Conservation (phyloP, 2,329 filamentous ascomycete species). For the Dissoconium aciculare region DNA sequence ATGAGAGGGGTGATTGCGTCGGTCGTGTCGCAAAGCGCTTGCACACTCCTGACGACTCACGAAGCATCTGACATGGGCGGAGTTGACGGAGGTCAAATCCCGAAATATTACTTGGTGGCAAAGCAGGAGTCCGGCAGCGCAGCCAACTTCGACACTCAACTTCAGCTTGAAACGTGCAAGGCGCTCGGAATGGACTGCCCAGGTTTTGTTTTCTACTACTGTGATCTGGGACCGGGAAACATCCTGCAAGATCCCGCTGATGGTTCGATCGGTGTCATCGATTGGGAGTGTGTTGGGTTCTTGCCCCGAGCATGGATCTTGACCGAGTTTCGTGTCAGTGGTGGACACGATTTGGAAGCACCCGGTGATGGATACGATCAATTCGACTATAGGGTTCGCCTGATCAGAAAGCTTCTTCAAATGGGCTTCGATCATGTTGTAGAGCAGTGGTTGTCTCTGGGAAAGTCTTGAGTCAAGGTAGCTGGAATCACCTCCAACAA, state of each 20-base stretch:
- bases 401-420: too few species aligned
- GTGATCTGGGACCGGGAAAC: conserved; percentile 2
- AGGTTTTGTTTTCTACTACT: conserved; percentile 1
- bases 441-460: too few species aligned
- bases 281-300: conserved; percentile 4
- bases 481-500: too few species aligned
- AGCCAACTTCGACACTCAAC: conserved; percentile 1
- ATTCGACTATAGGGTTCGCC: too few species aligned
- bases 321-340: conserved; percentile 1
- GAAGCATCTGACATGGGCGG: not conserved
- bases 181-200: conserved; percentile 3
- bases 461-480: too few species aligned
- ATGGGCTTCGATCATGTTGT: too few species aligned
- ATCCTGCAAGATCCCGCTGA: not conserved
- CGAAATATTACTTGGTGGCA: not conserved
- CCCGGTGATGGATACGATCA: too few species aligned
- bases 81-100: conserved; percentile 2
- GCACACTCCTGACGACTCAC: conserved; percentile 1
- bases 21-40: not conserved
- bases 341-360: conserved; percentile 1
- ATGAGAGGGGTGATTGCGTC: conserved; percentile 1
- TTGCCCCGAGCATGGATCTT: conserved; percentile 1
- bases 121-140: not conserved
- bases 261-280: conserved; percentile 1
- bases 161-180: not conserved